A percentile compares a stretch with the other conserved stretches of the same genome.
Conservation (phyloP, 768 basidiomycete species). For the Russula brevipes region DNA sequence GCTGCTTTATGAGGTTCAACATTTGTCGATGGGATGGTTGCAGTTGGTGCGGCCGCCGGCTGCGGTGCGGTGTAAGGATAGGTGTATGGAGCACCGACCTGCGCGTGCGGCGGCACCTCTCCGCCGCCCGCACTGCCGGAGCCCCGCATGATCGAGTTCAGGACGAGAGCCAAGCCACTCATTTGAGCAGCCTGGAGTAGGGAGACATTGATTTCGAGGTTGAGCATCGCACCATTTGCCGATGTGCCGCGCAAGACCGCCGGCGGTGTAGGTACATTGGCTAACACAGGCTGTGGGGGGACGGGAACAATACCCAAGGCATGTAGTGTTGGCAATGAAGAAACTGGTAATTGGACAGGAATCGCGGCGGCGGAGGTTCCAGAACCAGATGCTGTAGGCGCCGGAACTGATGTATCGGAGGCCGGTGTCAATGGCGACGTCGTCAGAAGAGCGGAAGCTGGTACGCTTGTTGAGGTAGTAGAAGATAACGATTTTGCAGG, state of each 20-base stretch:
- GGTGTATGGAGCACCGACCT: constrained; percentile 24
- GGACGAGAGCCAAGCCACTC: constrained; percentile 64
- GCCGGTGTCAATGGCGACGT: constrained; percentile 32
- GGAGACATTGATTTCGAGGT: constrained; percentile 74
- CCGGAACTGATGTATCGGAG: constrained; percentile 32
- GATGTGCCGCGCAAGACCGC: constrained; percentile 72
- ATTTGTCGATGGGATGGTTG: background rate
- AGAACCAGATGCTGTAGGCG: background rate
- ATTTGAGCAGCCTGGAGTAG: constrained; percentile 69
- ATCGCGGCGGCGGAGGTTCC: constrained; percentile 30
- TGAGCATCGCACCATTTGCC: constrained; percentile 65
- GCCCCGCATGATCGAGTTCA: constrained; percentile 64
- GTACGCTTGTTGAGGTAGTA: constrained; percentile 11
- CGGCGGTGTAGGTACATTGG: constrained; percentile 55
- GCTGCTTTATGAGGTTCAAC: constrained; percentile 7
- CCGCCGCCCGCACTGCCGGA: constrained; percentile 24
- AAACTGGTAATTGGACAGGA: constrained; percentile 68
- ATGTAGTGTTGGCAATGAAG: constrained; percentile 52
- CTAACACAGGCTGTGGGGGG: constrained; percentile 45
- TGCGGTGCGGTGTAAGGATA: constrained; percentile 17
- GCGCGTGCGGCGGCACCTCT: constrained; percentile 19
- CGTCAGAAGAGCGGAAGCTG: constrained; percentile 5
- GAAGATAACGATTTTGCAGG: constrained; percentile 24
- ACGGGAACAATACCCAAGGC: constrained; percentile 71
- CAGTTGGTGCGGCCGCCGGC: background rate